Base-by-base conservation (phyloP, 495 filamentous ascomycete species). In the Penicillium macrosclerotiorum region DNA sequence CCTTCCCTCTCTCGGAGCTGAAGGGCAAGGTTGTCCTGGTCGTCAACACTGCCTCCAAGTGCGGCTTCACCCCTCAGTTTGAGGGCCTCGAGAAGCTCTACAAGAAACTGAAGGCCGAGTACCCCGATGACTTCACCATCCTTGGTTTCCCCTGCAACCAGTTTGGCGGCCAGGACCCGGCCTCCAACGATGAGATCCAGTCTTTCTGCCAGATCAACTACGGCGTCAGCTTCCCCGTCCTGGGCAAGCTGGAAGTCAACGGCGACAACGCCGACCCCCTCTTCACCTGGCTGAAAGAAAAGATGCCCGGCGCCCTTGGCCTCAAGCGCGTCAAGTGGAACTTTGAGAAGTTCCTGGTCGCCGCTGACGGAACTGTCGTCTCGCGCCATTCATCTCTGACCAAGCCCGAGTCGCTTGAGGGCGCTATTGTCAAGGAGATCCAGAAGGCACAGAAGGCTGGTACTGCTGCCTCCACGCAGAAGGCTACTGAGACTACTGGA, bases 121-220 rank as follows among this genome's bases (percentile, higher is more conserved):
- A 92, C 72, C 77, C 80, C 25, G 79, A 89, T 34, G 77, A 88
- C 53, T 92, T 98, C 71, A 70, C 76, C 52, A 81, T 99, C 67
- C 76, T 99, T 55, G 93, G 92, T 54, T 96, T 99, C 75, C 93
- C 93, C 43, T 96, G 92, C 82, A 97, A 96, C 76, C 93, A 99
- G 69, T 99, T 99, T 74, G 86, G 83, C 61, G 63, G 64, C 51
- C 94, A 97, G 64, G 94, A 97, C 54, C 91, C 90, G 12, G 90
- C 88, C 49, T 73, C 75, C 73, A 83, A 93, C 68, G 91, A 93
- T 52, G 84, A 95, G 26, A 96, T 97, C 68, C 87, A 94, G 69
- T 68, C 71, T 45, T 96, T 98, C 77, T 95, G 93, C 78, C 83
- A 88, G 70, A 23, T 88, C 56, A 97, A 97, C 79, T 97, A 95